Evolutionary conservation across 176 grass and related monocot genomes (phyloP), one percentile per base, ranked within the genome.

Genomic region (Aegilops tauschii): DNA sequence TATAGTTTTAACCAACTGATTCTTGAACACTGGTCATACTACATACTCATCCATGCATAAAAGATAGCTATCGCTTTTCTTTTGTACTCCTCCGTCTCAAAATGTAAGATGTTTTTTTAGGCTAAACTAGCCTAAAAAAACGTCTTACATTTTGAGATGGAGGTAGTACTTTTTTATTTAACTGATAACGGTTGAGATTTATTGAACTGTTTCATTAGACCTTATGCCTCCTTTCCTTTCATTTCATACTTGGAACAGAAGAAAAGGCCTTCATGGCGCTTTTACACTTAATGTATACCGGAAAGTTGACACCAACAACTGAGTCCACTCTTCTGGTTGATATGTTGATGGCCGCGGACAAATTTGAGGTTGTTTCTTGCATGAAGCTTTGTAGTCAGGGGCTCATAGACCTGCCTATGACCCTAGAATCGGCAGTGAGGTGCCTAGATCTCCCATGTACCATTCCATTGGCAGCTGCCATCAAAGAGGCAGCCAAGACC

Each of bases 361-460:
- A 71, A 37, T 71, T 71, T 71, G 68, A 71, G 32, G 20, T 71
- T 6, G 20, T 71, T 71, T 71, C 68, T n/a, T 71, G 68, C 68
- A 71, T 71, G 68, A 23, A 71, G 20, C 9, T 71, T 39, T 71
- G 68, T 2, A 8, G 68, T 40, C 18, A 71, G 35, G 8, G 9
- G 34, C 68, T 71, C 68, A 71, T 11, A 23, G 68, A 12, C 35
- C 4, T 71, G 35, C 68, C 68, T 71, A 71, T 71, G 68, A 71
- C 68, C 17, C 68, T 2, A 62, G 95, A 97, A 25, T 97, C 91
- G 30, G 93, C 95, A 56, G 87, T 95, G 21, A 78, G 91, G 6
- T 97, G 93, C 81, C 85, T 97, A 79, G 91, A 97, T 81, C 91
- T 97, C 5, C 95, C 95, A 20, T 92, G 78, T 34, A 90, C 89